Conservation (phyloP, 495 filamentous ascomycete genomes). For the Endocarpon pusillum region DNA sequence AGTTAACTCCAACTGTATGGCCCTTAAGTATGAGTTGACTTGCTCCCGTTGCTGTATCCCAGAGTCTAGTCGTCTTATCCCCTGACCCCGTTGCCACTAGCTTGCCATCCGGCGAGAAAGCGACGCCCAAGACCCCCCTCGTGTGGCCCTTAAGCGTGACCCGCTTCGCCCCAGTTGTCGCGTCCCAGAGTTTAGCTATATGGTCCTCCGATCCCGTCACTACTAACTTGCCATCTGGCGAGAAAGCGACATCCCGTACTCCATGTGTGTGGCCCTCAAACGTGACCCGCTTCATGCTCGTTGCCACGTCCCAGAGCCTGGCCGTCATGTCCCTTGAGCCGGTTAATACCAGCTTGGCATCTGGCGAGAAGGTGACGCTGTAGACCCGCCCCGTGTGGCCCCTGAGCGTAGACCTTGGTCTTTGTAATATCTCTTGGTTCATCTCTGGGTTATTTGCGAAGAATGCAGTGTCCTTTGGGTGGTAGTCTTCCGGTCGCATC, state of each 20-base stretch:
- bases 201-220: constrained; percentile 2
- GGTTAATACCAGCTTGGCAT: constrained; percentile 7
- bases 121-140: constrained; percentile 7
- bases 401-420: too few species aligned
- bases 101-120: constrained; percentile 11
- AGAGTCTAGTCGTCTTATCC: constrained; percentile 9
- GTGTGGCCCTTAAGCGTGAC: background rate
- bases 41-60: constrained; percentile 6
- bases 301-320: constrained; percentile 14
- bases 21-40: background rate
- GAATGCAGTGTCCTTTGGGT: too few species aligned
- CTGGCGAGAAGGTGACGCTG: constrained; percentile 6
- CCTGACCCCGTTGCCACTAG: constrained; percentile 8
- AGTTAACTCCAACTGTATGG: background rate
- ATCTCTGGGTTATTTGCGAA: too few species aligned
- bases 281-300: constrained; percentile 4
- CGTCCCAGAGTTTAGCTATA: constrained; percentile 13
- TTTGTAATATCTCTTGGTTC: too few species aligned
- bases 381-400: too few species aligned
- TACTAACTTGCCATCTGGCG: constrained; percentile 3
- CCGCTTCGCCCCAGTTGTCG: background rate
- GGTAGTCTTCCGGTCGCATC: too few species aligned
- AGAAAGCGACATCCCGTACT: constrained; percentile 3
- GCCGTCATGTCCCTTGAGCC: constrained; percentile 4
- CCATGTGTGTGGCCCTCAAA: constrained; percentile 5